Conservation (phyloP, 352 stramenopile species). For the Pelagophyceae sp. region DNA sequence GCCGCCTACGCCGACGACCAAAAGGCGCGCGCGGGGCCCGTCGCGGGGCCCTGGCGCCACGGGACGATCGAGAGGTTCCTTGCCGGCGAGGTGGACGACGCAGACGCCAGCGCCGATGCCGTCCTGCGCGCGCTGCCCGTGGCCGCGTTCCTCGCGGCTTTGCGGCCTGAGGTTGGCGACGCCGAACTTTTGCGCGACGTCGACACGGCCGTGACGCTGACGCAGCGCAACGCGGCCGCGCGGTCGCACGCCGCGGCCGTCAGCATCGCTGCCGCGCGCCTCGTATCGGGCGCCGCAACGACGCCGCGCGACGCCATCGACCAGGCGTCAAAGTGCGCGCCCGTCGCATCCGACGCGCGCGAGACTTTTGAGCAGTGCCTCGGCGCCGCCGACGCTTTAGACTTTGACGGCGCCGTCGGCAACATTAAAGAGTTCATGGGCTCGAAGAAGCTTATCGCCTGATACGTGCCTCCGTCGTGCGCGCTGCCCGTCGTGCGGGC, state of each 20-base stretch:
- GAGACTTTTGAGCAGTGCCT: neutral
- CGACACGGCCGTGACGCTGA: neutral
- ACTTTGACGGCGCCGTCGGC: neutral
- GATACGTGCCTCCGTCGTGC: neutral
- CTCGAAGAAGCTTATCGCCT: neutral
- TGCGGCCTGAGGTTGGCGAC: neutral
- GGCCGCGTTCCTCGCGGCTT: neutral
- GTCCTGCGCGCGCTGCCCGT: neutral
- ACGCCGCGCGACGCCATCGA: neutral
- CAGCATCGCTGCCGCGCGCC: neutral
- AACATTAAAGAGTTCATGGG: neutral
- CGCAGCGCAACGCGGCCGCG: neutral
- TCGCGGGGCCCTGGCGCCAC: constrained; percentile 4
- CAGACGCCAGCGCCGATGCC: neutral
- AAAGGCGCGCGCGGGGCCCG: neutral
- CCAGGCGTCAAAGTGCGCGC: neutral
- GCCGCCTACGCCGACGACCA: neutral
- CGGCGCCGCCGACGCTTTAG: neutral
- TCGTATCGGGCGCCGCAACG: neutral
- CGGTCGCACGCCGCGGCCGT: neutral
- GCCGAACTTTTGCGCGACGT: neutral
- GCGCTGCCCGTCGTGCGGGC: neutral
- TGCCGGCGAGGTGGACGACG: neutral
- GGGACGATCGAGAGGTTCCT: neutral
- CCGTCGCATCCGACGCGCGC: neutral